Evolutionary conservation across 1,284 basidiomycete species (phyloP).

Genomic region (Heterobasidion occidentale): DNA sequence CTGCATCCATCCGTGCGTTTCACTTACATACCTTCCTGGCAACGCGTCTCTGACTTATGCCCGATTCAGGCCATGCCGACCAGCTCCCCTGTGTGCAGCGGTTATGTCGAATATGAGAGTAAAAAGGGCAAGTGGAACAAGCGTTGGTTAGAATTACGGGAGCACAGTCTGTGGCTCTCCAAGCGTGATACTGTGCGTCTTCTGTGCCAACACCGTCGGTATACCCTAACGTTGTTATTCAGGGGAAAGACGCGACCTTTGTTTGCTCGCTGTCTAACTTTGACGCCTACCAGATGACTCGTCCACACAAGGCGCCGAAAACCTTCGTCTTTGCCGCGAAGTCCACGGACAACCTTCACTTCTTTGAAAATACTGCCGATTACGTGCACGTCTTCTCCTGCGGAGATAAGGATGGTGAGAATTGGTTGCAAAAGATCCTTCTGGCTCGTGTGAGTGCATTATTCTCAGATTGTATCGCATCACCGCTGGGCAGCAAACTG

Average conservation of each 20-base stretch:
- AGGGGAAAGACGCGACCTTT: constrained; percentile 79
- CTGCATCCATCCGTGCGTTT: constrained; percentile 52
- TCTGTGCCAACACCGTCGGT: constrained; percentile 1
- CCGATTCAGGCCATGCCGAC: constrained; percentile 56
- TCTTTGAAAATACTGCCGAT: constrained; percentile 80
- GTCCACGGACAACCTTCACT: constrained; percentile 75
- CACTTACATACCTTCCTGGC: neutral
- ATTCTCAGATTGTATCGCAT: neutral
- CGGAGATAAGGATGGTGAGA: constrained; percentile 59
- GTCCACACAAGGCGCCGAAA: constrained; percentile 68
- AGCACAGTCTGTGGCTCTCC: constrained; percentile 77
- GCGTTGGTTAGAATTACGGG: constrained; percentile 77
- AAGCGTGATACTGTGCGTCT: constrained; percentile 75
- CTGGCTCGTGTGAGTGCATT: constrained; percentile 59
- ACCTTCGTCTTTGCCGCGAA: constrained; percentile 80
- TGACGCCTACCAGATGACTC: constrained; percentile 74
- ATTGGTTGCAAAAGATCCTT: constrained; percentile 66
- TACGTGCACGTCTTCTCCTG: constrained; percentile 81
- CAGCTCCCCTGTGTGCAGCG: constrained; percentile 60
- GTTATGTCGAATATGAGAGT: constrained; percentile 78
- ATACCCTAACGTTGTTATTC: constrained; percentile 2
- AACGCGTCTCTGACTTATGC: neutral
- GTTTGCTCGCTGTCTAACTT: constrained; percentile 81
- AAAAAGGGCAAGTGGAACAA: constrained; percentile 92
- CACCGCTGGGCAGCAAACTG: constrained; percentile 5